phyloP scores from a whole-genome alignment of 148 eudicot species.

The Amaranthus hypochondriacus region DNA sequence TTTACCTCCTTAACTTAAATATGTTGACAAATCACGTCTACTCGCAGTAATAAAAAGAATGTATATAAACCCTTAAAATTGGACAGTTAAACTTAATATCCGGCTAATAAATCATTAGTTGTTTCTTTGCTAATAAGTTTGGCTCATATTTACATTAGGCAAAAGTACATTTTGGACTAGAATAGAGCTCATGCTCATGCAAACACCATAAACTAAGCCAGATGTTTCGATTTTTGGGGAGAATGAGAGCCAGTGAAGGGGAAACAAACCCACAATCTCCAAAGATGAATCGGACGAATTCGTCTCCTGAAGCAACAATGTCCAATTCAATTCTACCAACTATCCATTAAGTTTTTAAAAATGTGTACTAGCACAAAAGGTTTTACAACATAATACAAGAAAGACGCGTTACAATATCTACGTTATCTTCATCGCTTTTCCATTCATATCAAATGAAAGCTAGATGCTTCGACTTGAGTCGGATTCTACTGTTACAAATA shows the following conservation, averaged over 20 bases:
- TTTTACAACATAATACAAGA: constrained; percentile 18
- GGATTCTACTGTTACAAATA: constrained; percentile 4
- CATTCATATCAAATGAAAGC: background rate
- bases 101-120: no score
- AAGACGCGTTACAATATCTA: constrained; percentile 18
- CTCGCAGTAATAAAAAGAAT: no score
- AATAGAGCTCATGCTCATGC: no score
- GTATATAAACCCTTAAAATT: no score
- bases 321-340: background rate
- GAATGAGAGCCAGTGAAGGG: background rate
- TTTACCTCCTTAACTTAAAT: no score
- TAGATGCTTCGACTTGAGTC: background rate
- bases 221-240: background rate
- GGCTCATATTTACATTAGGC: no score
- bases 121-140: no score
- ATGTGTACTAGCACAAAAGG: background rate
- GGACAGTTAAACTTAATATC: no score
- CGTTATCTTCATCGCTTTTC: background rate
- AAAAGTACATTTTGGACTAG: no score
- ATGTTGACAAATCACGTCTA: no score
- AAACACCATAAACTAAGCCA: no score
- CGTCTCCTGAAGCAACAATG: constrained; percentile 3
- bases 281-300: background rate
- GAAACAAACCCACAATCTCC: background rate
- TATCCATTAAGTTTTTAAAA: background rate